phyloP scores from a whole-genome alignment of 768 basidiomycete genomes.

The Leccinum longicurvipes region DNA sequence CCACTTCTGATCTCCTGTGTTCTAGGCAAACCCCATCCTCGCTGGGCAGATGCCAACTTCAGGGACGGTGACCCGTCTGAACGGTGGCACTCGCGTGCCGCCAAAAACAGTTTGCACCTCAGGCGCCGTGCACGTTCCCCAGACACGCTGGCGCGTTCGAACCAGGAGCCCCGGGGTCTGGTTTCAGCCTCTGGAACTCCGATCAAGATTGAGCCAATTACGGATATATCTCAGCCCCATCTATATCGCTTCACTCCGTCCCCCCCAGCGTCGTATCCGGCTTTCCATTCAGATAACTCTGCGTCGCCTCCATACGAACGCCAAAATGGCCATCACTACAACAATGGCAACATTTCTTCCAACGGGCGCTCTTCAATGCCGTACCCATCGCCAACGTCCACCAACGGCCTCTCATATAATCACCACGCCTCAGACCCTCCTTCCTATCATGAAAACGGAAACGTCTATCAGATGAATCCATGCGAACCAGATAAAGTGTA shows the following conservation, averaged over 20 bases:
- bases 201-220: constrained; percentile 63
- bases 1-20: constrained; percentile 7
- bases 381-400: constrained; percentile 34
- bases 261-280: constrained; percentile 52
- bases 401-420: constrained; percentile 32
- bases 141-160: constrained; percentile 31
- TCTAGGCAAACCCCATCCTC: constrained; percentile 80
- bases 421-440: constrained; percentile 34
- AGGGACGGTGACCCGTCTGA: constrained; percentile 78
- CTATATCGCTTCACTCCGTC: constrained; percentile 73
- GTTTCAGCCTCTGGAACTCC: constrained; percentile 51
- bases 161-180: constrained; percentile 38
- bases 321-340: constrained; percentile 33
- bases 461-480: constrained; percentile 35
- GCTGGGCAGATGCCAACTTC: constrained; percentile 79
- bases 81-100: constrained; percentile 83
- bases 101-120: constrained; percentile 54
- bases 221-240: constrained; percentile 47
- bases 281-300: constrained; percentile 44
- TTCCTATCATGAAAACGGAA: constrained; percentile 33
- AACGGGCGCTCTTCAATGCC: constrained; percentile 30
- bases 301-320: constrained; percentile 36
- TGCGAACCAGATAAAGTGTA: constrained; percentile 35
- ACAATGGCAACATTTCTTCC: constrained; percentile 28
- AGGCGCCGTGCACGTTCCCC: constrained; percentile 40